These are phyloP conservation scores for Fusarium oligoseptatum DNA, from an alignment of 2,329 filamentous ascomycete genomes.

Conservation along the genomic window DNA sequence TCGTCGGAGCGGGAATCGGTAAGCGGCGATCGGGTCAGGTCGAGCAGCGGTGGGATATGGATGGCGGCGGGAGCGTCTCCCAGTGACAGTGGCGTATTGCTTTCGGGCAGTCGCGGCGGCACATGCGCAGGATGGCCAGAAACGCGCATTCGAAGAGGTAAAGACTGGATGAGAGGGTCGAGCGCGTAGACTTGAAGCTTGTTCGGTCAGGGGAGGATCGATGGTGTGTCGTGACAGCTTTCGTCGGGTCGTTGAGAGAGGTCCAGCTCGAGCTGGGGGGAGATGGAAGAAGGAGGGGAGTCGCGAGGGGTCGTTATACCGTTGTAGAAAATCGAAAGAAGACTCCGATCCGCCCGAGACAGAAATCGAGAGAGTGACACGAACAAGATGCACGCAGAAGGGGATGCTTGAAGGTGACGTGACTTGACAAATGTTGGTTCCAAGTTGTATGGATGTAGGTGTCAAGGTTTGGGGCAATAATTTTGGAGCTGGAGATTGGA, in stretches of 20 bases:
- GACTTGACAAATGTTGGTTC: constrained; percentile 37
- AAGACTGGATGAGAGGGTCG: background rate
- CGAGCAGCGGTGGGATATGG: constrained; percentile 12
- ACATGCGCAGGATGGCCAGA: constrained; percentile 40
- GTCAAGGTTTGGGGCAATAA: constrained; percentile 43
- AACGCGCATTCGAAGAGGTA: constrained; percentile 17
- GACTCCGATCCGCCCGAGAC: background rate
- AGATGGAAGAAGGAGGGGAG: background rate
- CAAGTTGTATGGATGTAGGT: constrained; percentile 29
- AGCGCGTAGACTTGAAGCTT: background rate
- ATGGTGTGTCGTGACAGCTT: constrained; percentile 18
- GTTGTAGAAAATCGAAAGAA: background rate
- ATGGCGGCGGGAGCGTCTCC: constrained; percentile 32
- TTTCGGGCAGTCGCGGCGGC: constrained; percentile 26
- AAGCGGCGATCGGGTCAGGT: constrained; percentile 14
- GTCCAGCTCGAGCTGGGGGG: constrained; percentile 16
- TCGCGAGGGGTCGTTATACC: constrained; percentile 13
- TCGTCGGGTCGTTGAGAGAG: constrained; percentile 21
- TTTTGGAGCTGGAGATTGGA: constrained; percentile 41
- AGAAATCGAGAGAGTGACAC: constrained; percentile 10
- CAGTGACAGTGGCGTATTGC: constrained; percentile 38
- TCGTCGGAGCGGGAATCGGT: constrained; percentile 5
- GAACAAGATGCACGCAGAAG: constrained; percentile 19
- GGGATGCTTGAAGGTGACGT: constrained; percentile 20
- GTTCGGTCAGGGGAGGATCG: background rate